A percentile compares a stretch with the other conserved stretches of the same genome.
These are phyloP conservation scores for Coccinonectria pachysandricola DNA, from an alignment of 2,329 filamentous ascomycete species.

Conservation along the genomic window DNA sequence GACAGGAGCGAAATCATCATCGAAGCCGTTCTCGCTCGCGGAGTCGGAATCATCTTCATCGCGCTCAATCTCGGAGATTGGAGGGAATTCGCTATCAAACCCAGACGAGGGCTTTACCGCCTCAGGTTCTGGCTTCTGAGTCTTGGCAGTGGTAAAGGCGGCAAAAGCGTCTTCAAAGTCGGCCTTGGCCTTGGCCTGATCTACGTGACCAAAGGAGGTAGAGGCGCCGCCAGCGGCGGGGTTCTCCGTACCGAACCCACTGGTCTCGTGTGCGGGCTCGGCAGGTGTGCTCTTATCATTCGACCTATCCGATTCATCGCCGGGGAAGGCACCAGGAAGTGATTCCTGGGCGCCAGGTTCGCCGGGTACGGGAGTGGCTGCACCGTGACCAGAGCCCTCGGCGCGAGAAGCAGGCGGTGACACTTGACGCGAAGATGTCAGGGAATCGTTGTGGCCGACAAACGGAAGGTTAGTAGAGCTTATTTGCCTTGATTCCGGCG, in stretches of 20 bases:
- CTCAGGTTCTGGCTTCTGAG: slow-evolving; percentile 31
- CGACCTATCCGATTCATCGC: slow-evolving; percentile 25
- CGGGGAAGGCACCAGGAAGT: slow-evolving; percentile 24
- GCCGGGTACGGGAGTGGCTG: slow-evolving; percentile 17
- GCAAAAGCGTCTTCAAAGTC: slow-evolving; percentile 83
- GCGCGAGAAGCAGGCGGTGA: slow-evolving; percentile 52
- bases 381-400: slow-evolving; percentile 39
- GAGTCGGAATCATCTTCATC: slow-evolving; percentile 77
- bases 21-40: slow-evolving; percentile 72
- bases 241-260: slow-evolving; percentile 12
- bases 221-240: slow-evolving; percentile 12
- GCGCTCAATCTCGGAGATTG: slow-evolving; percentile 70
- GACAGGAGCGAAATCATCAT: slow-evolving; percentile 78
- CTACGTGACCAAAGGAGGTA: slow-evolving; percentile 44
- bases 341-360: slow-evolving; percentile 12
- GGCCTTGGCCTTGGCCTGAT: slow-evolving; percentile 56
- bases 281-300: slow-evolving; percentile 24
- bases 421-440: slow-evolving; percentile 68
- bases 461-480: slow-evolving; percentile 69
- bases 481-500: slow-evolving; percentile 66
- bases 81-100: slow-evolving; percentile 78
- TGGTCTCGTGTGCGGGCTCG: slow-evolving; percentile 9
- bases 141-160: slow-evolving; percentile 51
- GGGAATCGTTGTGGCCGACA: slow-evolving; percentile 52
- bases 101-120: slow-evolving; percentile 35